A percentile compares a stretch with the other conserved stretches of the same genome.
Conservation (phyloP, 352 stramenopile species). For the Phytophthora sp. region DNA sequence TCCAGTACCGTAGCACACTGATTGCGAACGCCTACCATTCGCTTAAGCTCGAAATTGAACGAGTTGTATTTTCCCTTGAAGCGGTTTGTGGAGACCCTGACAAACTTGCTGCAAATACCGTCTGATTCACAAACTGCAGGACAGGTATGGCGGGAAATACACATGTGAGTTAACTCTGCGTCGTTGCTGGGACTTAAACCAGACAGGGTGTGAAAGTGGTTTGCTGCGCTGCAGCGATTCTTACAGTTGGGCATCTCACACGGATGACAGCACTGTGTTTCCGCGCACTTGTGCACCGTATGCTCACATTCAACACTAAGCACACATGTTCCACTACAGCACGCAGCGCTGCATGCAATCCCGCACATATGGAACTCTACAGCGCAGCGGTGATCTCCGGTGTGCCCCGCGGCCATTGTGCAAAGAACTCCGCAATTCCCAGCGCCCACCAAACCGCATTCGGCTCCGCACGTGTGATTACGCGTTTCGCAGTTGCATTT, state of each 20-base stretch:
- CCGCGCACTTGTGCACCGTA: slow-evolving; percentile 23
- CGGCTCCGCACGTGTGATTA: neutral
- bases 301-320: slow-evolving; percentile 17
- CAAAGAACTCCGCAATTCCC: neutral
- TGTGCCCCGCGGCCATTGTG: neutral
- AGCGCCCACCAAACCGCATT: neutral
- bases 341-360: neutral
- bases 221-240: slow-evolving; percentile 6
- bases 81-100: neutral
- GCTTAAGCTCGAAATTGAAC: neutral
- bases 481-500: neutral
- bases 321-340: slow-evolving; percentile 5
- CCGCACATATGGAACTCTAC: neutral
- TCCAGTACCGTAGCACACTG: neutral
- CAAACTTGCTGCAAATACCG: slow-evolving; percentile 24
- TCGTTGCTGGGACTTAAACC: neutral
- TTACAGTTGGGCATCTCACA: slow-evolving; percentile 25
- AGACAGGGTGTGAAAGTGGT: slow-evolving; percentile 32
- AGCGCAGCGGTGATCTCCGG: neutral
- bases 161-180: slow-evolving; percentile 14
- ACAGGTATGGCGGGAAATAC: slow-evolving; percentile 17
- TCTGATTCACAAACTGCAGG: slow-evolving; percentile 12
- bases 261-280: slow-evolving; percentile 16
- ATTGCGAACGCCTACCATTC: neutral
- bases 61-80: neutral